These are phyloP conservation scores for Podospora australis DNA, from an alignment of 495 filamentous ascomycete species.

Conservation along the genomic window DNA sequence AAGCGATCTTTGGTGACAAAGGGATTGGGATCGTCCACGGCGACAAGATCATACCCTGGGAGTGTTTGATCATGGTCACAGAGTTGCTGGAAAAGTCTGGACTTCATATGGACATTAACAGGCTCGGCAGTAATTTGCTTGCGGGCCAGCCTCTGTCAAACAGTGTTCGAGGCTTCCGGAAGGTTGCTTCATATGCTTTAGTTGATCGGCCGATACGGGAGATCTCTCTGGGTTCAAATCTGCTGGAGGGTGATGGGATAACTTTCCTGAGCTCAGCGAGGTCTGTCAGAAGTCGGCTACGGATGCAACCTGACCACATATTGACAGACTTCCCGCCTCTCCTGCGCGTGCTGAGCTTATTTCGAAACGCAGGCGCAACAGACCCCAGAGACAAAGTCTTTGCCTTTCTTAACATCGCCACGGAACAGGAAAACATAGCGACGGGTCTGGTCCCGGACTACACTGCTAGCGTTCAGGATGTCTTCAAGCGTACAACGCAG, in stretches of 20 bases:
- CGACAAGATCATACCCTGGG: not conserved
- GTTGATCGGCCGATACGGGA: too few relatives aligned
- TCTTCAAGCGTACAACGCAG: not conserved
- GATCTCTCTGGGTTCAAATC: too few relatives aligned
- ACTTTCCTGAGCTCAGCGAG: not conserved
- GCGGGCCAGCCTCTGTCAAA: not conserved
- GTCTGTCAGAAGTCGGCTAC: not conserved
- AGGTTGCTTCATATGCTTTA: too few relatives aligned
- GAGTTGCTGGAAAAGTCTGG: not conserved
- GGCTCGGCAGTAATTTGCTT: not conserved
- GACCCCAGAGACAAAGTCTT: not conserved
- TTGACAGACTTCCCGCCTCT: not conserved
- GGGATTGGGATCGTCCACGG: not conserved
- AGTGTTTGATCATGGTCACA: not conserved
- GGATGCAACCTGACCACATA: not conserved
- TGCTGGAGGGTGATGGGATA: not conserved
- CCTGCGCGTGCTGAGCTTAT: not conserved
- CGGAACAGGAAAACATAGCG: too few relatives aligned
- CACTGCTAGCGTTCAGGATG: not conserved
- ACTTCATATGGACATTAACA: not conserved
- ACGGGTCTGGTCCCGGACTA: not conserved
- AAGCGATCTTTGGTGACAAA: not conserved
- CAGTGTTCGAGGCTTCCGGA: not conserved
- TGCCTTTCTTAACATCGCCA: not conserved
- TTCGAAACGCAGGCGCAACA: not conserved